A percentile compares a stretch with the other conserved stretches of the same genome.
These are phyloP conservation scores for Phytophthora niederhauseri DNA, from an alignment of 352 stramenopile genomes.

Conservation along the genomic window DNA sequence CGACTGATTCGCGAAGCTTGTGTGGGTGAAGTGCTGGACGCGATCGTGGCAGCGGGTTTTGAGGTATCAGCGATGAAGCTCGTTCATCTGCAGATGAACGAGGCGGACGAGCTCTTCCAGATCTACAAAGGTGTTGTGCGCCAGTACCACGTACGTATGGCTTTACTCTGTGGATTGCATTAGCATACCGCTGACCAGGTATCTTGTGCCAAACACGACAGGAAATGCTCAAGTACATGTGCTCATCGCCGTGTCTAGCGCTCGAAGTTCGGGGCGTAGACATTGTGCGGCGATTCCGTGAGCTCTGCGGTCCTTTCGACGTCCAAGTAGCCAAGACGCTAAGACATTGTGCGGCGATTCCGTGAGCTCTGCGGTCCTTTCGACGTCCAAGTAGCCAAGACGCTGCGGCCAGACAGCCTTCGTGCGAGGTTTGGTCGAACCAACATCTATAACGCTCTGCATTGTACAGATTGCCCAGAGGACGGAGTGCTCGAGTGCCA, in stretches of 20 bases:
- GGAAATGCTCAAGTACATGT: constrained; percentile 93
- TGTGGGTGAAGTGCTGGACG: constrained; percentile 79
- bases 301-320: constrained; percentile 90
- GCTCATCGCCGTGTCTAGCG: constrained; percentile 82
- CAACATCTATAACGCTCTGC: constrained; percentile 89
- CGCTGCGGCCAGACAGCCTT: constrained; percentile 83
- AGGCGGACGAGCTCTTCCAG: constrained; percentile 92
- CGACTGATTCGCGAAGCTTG: constrained; percentile 64
- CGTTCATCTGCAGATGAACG: constrained; percentile 77
- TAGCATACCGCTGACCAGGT: neutral
- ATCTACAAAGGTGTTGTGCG: constrained; percentile 83
- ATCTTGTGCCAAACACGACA: constrained; percentile 21
- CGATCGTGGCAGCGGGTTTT: constrained; percentile 83
- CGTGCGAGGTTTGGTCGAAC: constrained; percentile 89
- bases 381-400: constrained; percentile 90
- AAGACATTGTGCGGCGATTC: constrained; percentile 83
- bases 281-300: constrained; percentile 76
- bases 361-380: constrained; percentile 88
- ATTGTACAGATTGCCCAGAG: constrained; percentile 93
- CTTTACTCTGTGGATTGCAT: neutral
- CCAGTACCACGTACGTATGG: constrained; percentile 65
- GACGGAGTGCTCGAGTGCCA: constrained; percentile 91
- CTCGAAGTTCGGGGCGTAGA: constrained; percentile 90
- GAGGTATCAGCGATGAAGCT: constrained; percentile 91
- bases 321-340: constrained; percentile 91